Base-by-base conservation (phyloP, 768 basidiomycete species). In the Naganishia antarctica region DNA sequence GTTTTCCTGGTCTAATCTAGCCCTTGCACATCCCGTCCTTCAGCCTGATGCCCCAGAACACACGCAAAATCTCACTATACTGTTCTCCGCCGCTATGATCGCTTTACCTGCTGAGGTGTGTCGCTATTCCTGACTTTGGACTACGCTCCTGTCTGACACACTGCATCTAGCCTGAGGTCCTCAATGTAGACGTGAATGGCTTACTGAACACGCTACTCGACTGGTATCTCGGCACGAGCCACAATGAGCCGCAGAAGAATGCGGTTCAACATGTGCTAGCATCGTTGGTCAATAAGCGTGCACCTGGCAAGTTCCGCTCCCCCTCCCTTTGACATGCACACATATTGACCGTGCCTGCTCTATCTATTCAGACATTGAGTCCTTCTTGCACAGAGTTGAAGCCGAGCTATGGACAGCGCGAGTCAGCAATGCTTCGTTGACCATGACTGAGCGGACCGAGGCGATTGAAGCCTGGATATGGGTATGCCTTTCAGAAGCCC, bases 211-310 rank as follows among this genome's bases (percentile, higher is more conserved):
- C 73, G 43, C 76, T 89, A 7, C 74, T 89, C 13, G 70, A 74
- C 8, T 92, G 89, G 89, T 81, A 82, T 43, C 76, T 89, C 23
- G 70, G 78, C 6, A 81, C 68, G 15, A 71, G 74, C 1, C 44
- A 61, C 6, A 74, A 72, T 21, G 60, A 64, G 0, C 66, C 67
- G 28, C 78, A 80, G 50, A 63, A 75, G 9, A 50, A 66, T 41
- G 70, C 71, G 9, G 69, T 69, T 28, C 69, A 74, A 26, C 73
- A 76, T 28, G 41, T 78, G n/a, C 71, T 90, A 18, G 81, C 86
- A 0, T 83, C 86, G 0, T 78, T 89, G n/a, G 77, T 91, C 28
- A 96, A 97, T 75, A 90, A 91, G 75, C 83, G 85, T 40, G 80
- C 81, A 11, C 81, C 85, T 43, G 85, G 92, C 91, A 50, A 67